A percentile compares a stretch with the other conserved stretches of the same genome.
Evolutionary conservation across 495 filamentous ascomycete genomes (phyloP).

Genomic region (Penicillium riverlandense): DNA sequence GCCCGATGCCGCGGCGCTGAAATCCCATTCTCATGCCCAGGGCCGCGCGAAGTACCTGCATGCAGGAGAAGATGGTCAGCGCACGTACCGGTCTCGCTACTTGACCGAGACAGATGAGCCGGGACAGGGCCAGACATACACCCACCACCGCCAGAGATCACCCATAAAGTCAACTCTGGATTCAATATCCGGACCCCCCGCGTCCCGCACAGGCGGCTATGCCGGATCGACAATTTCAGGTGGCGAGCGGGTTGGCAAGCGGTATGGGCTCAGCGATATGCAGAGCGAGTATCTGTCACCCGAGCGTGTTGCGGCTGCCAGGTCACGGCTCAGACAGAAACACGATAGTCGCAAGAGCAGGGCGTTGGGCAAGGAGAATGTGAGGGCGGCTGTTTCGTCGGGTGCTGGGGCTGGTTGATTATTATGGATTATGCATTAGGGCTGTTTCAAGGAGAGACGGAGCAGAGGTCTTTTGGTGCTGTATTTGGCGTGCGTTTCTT

Average conservation of each 20-base stretch:
- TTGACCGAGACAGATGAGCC: slow-evolving; percentile 9
- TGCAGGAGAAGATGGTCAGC: slow-evolving; percentile 13
- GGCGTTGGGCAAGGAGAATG: slow-evolving; percentile 26
- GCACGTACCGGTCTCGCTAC: slow-evolving; percentile 19
- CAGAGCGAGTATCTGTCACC: slow-evolving; percentile 43
- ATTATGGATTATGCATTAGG: not conserved
- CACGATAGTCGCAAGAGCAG: slow-evolving; percentile 26
- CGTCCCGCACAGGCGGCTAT: slow-evolving; percentile 7
- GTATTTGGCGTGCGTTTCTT: too few relatives aligned
- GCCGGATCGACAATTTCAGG: slow-evolving; percentile 13
- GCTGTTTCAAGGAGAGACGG: too few relatives aligned
- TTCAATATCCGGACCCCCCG: slow-evolving; percentile 9
- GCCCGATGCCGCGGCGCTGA: slow-evolving; percentile 18
- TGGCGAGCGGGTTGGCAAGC: slow-evolving; percentile 32
- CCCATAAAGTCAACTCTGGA: slow-evolving; percentile 26
- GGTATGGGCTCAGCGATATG: slow-evolving; percentile 22
- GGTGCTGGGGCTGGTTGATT: not conserved
- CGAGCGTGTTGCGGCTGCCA: slow-evolving; percentile 55
- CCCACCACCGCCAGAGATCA: slow-evolving; percentile 17
- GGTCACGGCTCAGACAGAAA: slow-evolving; percentile 53
- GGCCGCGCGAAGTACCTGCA: too few relatives aligned
- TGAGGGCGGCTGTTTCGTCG: not conserved
- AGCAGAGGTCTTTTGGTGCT: too few relatives aligned
- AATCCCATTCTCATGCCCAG: not conserved
- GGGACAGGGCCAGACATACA: slow-evolving; percentile 11